phyloP scores from a whole-genome alignment of 352 stramenopile genomes.

The Phytophthora citrophthora region DNA sequence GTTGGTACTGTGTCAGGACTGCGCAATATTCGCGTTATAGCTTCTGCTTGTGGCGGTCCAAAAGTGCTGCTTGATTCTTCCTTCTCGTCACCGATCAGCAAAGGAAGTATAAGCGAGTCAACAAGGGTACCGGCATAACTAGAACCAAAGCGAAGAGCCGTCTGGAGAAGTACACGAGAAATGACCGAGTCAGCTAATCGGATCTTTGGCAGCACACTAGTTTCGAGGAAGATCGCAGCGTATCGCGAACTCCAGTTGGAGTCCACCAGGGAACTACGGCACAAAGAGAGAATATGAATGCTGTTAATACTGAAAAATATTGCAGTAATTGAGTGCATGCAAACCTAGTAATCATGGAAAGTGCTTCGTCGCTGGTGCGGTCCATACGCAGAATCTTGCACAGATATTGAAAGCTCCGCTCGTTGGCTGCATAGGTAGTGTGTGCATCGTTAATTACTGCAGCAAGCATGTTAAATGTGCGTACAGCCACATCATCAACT shows the following conservation, averaged over 20 bases:
- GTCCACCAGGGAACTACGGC: conserved; percentile 54
- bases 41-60: conserved; percentile 65
- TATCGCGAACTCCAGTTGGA: conserved; percentile 79
- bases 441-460: conserved; percentile 70
- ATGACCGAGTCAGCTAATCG: conserved; percentile 64
- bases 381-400: conserved; percentile 57
- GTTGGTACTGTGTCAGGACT: conserved; percentile 46
- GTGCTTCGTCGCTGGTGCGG: conserved; percentile 60
- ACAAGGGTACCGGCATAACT: conserved; percentile 50
- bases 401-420: conserved; percentile 52
- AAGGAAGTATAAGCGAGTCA: conserved; percentile 60
- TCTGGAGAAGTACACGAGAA: conserved; percentile 75
- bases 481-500: conserved; percentile 34
- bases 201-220: conserved; percentile 66
- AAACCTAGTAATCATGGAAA: conserved; percentile 65
- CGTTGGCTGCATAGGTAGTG: conserved; percentile 60
- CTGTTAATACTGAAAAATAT: not conserved
- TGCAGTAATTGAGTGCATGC: not conserved
- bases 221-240: conserved; percentile 61
- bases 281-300: not conserved
- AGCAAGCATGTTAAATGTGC: conserved; percentile 49
- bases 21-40: conserved; percentile 68
- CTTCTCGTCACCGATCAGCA: conserved; percentile 38
- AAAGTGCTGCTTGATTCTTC: conserved; percentile 19
- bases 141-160: conserved; percentile 56